A percentile compares a stretch with the other conserved stretches of the same genome.
phyloP scores from a whole-genome alignment of 306 rosid species.

The Begonia fuchsioides region DNA sequence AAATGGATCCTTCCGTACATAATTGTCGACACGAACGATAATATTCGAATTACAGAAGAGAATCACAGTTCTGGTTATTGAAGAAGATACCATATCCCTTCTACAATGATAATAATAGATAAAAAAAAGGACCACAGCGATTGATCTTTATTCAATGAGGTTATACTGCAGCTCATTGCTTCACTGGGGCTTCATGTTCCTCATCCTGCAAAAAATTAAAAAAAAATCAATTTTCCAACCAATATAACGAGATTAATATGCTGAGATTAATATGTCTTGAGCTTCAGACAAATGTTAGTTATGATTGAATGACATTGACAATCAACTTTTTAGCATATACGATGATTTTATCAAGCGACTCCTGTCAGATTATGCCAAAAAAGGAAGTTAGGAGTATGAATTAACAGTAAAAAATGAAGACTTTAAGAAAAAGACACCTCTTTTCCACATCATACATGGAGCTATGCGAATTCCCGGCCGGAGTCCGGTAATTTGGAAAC shows the following conservation, averaged over 20 bases:
- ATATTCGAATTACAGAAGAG: not conserved
- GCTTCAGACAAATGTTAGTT: too few relatives aligned
- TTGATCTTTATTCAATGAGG: not conserved
- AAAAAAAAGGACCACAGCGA: not conserved
- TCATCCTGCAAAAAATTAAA: conserved; percentile 3
- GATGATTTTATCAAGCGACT: too few relatives aligned
- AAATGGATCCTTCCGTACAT: not conserved
- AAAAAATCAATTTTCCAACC: not conserved
- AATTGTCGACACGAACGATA: not conserved
- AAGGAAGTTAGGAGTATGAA: too few relatives aligned
- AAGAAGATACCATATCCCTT: not conserved
- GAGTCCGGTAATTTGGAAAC: conserved; percentile 16
- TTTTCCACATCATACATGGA: not conserved
- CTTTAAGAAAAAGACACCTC: not conserved
- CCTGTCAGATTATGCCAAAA: too few relatives aligned
- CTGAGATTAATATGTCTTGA: too few relatives aligned
- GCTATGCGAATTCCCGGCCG: not conserved
- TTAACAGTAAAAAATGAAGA: too few relatives aligned
- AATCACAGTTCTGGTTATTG: too few relatives aligned
- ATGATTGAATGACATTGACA: too few relatives aligned
- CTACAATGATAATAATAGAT: not conserved
- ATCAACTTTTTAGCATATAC: too few relatives aligned
- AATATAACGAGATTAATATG: too few relatives aligned
- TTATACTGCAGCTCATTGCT: not conserved
- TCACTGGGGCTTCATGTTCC: conserved; percentile 6